Conservation (phyloP, 768 basidiomycete genomes). For the Boletales sp. region DNA sequence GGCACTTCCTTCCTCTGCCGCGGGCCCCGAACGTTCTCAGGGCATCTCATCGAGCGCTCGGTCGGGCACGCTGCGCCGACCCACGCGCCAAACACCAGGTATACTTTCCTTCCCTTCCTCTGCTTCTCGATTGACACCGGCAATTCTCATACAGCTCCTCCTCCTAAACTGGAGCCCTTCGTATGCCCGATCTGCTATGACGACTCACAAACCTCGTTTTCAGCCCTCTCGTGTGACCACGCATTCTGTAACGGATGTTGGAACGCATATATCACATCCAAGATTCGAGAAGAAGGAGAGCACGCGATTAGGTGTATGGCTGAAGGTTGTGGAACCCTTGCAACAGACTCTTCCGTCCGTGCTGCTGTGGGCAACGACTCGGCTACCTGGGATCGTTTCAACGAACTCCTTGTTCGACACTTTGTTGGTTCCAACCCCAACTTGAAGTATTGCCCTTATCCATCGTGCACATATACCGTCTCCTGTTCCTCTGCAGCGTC, state of each 20-base stretch:
- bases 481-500: slow-evolving; percentile 80
- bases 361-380: slow-evolving; percentile 53
- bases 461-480: slow-evolving; percentile 91
- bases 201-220: slow-evolving; percentile 63
- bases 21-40: slow-evolving; percentile 34
- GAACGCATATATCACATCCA: slow-evolving; percentile 72
- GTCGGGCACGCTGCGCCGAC: slow-evolving; percentile 24
- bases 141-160: slow-evolving; percentile 11
- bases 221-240: slow-evolving; percentile 81
- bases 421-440: slow-evolving; percentile 82
- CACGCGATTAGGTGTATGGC: slow-evolving; percentile 75
- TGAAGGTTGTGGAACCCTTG: slow-evolving; percentile 65
- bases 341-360: slow-evolving; percentile 60
- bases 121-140: background rate
- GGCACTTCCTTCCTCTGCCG: slow-evolving; percentile 15
- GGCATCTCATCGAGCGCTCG: slow-evolving; percentile 23
- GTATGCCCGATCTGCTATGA: slow-evolving; percentile 94
- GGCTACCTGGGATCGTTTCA: slow-evolving; percentile 65
- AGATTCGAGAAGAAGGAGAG: slow-evolving; percentile 82
- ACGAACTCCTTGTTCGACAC: slow-evolving; percentile 83
- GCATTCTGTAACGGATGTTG: slow-evolving; percentile 83
- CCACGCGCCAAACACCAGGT: slow-evolving; percentile 29
- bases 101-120: background rate
- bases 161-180: slow-evolving; percentile 49
- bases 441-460: slow-evolving; percentile 94